Evolutionary conservation across 2,329 filamentous ascomycete species (phyloP), one percentile per base, ranked within the genome.

Genomic region (Dothistroma pini): DNA sequence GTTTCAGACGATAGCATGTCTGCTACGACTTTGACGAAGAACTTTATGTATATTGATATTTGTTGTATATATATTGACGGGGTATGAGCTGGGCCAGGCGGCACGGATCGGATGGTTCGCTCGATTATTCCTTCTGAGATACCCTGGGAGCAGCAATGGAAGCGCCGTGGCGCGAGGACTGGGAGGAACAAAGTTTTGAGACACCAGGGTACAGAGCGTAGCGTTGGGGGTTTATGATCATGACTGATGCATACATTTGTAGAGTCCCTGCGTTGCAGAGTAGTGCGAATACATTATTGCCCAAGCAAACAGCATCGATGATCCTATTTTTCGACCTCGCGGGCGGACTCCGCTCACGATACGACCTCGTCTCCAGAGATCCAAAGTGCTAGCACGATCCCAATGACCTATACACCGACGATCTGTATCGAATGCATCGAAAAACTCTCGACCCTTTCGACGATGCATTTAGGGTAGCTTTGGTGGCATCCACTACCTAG

Each of bases 1-100:
- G 57, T 14, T 51, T 66, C n/a, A 62, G 68, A 53, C 57, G 59
- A 50, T 66, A 41, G 35, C 44, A 50, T 41, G 14, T 22, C 35
- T 31, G 41, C 34, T 25, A 16, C 25, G 44, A 25, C 32, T 35
- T 44, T 21, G 58, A 41, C 19, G 25, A 53, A 54, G 38, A 29
- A 19, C 14, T 34, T 25, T 35, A 38, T 38, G 14, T 58, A 38
- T 38, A 19, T 58, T 31, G 25, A 58, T 53, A 22, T 53, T 47
- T 53, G 56, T 32, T 53, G 56, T 41, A 53, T 53, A 53, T 48
- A 51, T 47, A 11, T 16, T 53, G 32, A 44, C 49, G 25, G 12
- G 25, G 31, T 29, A 53, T 53, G 51, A 53, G 51, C 48, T 51
- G 21, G 21, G 6, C 29, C 38, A 14, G 12, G 3, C 38, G 12